Evolutionary conservation across 192 early-diverging fungal genomes (phyloP), one percentile per base, ranked within the genome.

Genomic region (Coemansia sp.): DNA sequence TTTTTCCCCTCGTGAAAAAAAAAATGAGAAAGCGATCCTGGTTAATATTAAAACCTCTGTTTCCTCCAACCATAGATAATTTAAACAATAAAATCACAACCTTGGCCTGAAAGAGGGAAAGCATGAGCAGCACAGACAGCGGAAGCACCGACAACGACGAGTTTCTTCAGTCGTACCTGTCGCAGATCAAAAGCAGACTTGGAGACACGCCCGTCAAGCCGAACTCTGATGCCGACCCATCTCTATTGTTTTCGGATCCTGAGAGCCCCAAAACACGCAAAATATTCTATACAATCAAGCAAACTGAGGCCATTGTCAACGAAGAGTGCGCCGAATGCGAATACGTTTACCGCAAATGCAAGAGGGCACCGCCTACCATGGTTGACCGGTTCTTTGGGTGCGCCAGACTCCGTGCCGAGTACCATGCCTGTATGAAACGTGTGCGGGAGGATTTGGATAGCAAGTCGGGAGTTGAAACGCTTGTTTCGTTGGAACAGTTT

Each of bases 271-370:
- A 42, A 25, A 42, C 48, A 28, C 67, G 78, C 25, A 64, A 60
- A 20, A 61, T 73, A 0, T 81, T 71, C 56, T 80, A 81, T 45
- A 81, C 63, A 13, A 39, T 35, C 12, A 46, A 66, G 48, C 72
- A 81, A 29, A 67, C 64, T n/a, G 69, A 68, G n/a, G 59, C 74
- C 25, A 80, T 80, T 16, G 68, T 68, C 31, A 43, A 61, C 26
- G 68, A 74, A 55, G 69, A 68, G 18, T 80, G 77, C 61, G 68
- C 64, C 15, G 77, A 79, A 35, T 68, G 61, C 46, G 77, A 79
- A 26, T 67, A 74, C 51, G 58, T 39, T 10, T 79, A 71, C 67
- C 65, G 57, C 46, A 72, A 70, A 16, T 79, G 77, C 55, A 46
- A 64, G 18, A 35, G 57, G 1, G 58, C 70, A 9, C 77, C 77